A percentile compares a stretch with the other conserved stretches of the same genome.
These are phyloP conservation scores for Bipolaris bicolor DNA, from an alignment of 2,329 filamentous ascomycete genomes.

Conservation along the genomic window DNA sequence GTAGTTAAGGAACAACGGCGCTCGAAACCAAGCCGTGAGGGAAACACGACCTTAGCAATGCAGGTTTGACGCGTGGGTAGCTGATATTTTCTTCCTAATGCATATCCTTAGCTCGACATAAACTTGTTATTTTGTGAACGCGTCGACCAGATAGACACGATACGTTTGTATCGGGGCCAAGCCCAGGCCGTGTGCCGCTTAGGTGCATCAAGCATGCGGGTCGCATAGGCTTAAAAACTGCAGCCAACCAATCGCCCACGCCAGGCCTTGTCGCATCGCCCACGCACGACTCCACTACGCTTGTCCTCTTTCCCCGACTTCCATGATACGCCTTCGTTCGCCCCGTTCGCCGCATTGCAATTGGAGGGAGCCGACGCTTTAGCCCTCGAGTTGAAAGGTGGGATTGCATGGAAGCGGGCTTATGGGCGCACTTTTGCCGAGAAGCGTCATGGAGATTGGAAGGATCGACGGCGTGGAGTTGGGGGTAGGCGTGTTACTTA, in stretches of 20 bases:
- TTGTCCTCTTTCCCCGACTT: neutral
- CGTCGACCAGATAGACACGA: neutral
- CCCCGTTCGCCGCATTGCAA: conserved; percentile 5
- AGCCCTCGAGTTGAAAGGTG: neutral
- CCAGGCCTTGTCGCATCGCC: neutral
- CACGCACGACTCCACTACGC: conserved; percentile 7
- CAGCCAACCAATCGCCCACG: conserved; percentile 5
- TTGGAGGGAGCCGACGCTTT: conserved; percentile 2
- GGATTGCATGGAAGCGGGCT: neutral
- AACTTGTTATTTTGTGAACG: neutral
- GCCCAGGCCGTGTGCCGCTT: conserved; percentile 4
- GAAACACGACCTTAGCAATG: too few relatives aligned
- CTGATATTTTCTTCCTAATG: neutral
- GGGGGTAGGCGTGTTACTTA: neutral
- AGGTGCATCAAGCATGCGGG: conserved; percentile 12
- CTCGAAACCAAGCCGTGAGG: too few relatives aligned
- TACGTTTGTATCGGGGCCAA: neutral
- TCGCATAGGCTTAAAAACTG: conserved; percentile 5
- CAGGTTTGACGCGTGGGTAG: neutral
- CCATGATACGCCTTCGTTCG: conserved; percentile 3
- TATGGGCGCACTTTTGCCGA: neutral
- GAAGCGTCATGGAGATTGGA: conserved; percentile 7
- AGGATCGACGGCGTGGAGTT: conserved; percentile 5
- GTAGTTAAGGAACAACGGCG: too few relatives aligned
- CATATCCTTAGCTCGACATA: neutral